Base-by-base conservation (phyloP, 208 protist species). In the Trypanosoma mega region DNA sequence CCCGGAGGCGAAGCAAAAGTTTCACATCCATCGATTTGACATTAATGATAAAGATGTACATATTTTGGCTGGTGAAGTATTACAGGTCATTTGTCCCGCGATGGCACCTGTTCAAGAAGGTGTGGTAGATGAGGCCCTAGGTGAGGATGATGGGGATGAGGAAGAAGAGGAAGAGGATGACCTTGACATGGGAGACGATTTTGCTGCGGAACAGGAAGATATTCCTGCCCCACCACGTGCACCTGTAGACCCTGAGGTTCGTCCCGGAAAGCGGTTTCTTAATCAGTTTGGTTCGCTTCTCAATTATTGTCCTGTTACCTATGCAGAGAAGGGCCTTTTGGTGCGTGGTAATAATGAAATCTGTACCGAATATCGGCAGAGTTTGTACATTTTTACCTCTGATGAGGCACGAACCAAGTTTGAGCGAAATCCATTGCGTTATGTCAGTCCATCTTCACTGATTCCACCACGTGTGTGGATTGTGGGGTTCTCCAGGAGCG, bases 281-380 rank as follows among this genome's bases (percentile, higher is more conserved):
- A 77, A 93, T 48, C 86, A 94, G 68, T 93, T 96, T 57, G 90
- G 90, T 49, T 69, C 67, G 6, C 53, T 69, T 3, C 66, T 92
- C 11, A 41, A 93, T 46, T 94, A 88, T 73, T 96, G 90, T 59
- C 90, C 90, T 6, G 90, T 96, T 29, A 87, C 87, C 20, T 59
- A 93, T 26, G 61, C 80, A 41, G 73, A 89, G 46, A 73, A 80
- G 54, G 64, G 78, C 3, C 66, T 94, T 14, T 72, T 96, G 0
- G 71, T 93, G 23, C 80, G 75, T 14, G 90, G 90, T 21, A 55
- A 65, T 23, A 67, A 76, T 31, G 87, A 92, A 3, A 49, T 83
- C 29, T 85, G 81, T 57, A 46, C 80, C 44, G 54, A 65, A 49
- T 94, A 82, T 66, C 36, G 70, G 8, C 71, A 72, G 26, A 67